Evolutionary conservation across 257 asterid species (phyloP).

Genomic region (Cynanchum wilfordii): DNA sequence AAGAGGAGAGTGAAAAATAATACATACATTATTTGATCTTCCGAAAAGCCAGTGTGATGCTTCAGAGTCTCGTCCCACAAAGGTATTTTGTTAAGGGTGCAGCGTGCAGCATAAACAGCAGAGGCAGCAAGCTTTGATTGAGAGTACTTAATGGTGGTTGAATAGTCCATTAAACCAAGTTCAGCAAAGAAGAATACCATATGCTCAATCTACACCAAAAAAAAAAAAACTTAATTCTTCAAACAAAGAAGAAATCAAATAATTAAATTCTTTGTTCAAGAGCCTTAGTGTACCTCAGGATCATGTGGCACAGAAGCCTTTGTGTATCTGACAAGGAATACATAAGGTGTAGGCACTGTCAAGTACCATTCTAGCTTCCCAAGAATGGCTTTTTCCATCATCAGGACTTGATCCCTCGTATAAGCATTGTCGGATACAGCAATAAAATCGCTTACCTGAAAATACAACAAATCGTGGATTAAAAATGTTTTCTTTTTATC

Average conservation of each 20-base stretch:
- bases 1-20: too few species aligned
- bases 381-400: constrained; percentile 35
- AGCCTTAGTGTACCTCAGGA: constrained; percentile 13
- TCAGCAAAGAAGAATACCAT: constrained; percentile 70
- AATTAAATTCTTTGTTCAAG: background rate
- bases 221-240: too few species aligned
- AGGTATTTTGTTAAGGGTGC: constrained; percentile 51
- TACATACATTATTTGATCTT: constrained; percentile 49
- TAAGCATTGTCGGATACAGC: constrained; percentile 43
- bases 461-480: background rate
- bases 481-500: background rate
- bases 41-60: constrained; percentile 60
- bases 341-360: constrained; percentile 44
- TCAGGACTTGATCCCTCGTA: constrained; percentile 29
- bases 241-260: too few species aligned
- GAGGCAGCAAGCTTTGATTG: constrained; percentile 72
- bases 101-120: constrained; percentile 77
- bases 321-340: constrained; percentile 31
- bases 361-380: constrained; percentile 42
- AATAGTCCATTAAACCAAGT: constrained; percentile 62
- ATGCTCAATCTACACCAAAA: constrained; percentile 44
- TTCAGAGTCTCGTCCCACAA: constrained; percentile 67
- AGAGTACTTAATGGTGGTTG: constrained; percentile 29
- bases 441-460: constrained; percentile 48
- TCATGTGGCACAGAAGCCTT: constrained; percentile 33